Conservation (phyloP, 768 basidiomycete species). For the Crassisporium funariophilum region DNA sequence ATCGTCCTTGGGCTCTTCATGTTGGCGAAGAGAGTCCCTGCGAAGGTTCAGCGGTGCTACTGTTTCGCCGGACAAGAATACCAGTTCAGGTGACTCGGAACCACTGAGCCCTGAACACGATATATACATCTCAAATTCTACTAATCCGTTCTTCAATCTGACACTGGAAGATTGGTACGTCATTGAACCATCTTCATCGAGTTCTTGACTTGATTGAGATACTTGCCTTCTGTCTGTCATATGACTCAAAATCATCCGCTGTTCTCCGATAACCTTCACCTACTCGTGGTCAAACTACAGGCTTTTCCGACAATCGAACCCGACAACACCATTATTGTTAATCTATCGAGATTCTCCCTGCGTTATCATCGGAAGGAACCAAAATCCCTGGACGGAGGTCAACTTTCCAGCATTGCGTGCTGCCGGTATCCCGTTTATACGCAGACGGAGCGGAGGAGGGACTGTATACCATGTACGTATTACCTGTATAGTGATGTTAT, state of each 20-base stretch:
- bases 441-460: slow-evolving; percentile 90
- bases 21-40: no score
- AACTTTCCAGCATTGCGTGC: slow-evolving; percentile 63
- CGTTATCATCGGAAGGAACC: slow-evolving; percentile 93
- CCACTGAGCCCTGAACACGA: slow-evolving; percentile 13
- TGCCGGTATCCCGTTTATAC: slow-evolving; percentile 69
- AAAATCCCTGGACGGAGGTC: slow-evolving; percentile 98
- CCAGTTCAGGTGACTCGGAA: neutral
- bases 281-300: slow-evolving; percentile 24
- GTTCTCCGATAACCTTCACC: neutral
- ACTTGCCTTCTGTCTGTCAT: neutral
- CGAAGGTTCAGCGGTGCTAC: no score
- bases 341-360: slow-evolving; percentile 88
- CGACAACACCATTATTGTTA: slow-evolving; percentile 71
- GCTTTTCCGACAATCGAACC: slow-evolving; percentile 73
- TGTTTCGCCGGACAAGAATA: no score
- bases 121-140: slow-evolving; percentile 27
- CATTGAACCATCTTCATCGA: neutral
- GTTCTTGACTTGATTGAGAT: neutral
- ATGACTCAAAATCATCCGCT: neutral
- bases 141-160: slow-evolving; percentile 29
- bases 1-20: no score
- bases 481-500: neutral
- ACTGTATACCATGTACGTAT: slow-evolving; percentile 90
- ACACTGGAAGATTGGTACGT: slow-evolving; percentile 29